phyloP scores from a whole-genome alignment of 805 yeast species.

The Starmerella gropengiesseri region DNA sequence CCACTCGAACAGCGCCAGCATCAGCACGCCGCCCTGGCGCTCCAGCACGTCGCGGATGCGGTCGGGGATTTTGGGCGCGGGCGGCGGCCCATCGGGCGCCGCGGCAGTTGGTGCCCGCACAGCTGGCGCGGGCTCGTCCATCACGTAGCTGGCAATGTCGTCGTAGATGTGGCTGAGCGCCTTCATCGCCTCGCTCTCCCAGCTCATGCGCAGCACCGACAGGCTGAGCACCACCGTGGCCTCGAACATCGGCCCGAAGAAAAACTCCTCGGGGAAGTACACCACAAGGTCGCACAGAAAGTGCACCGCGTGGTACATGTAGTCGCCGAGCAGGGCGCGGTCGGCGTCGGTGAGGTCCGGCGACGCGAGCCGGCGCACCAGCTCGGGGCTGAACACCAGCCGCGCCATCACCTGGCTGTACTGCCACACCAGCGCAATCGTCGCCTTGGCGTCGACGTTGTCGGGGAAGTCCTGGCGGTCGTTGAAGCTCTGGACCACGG shows the following conservation, averaged over 20 bases:
- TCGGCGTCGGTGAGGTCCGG: conserved; percentile 17
- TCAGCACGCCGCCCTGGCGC: conserved; percentile 50
- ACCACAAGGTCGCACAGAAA: conserved; percentile 19
- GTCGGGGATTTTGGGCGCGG: conserved; percentile 36
- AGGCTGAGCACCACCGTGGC: conserved; percentile 34
- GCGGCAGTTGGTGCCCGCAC: not conserved
- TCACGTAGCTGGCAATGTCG: conserved; percentile 39
- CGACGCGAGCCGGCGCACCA: conserved; percentile 4
- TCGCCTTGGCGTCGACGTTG: conserved; percentile 24
- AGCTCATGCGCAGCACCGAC: conserved; percentile 24
- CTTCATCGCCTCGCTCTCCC: conserved; percentile 60
- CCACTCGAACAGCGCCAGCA: conserved; percentile 52
- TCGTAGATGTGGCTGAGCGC: conserved; percentile 65
- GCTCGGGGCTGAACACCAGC: conserved; percentile 42
- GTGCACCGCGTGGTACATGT: conserved; percentile 20
- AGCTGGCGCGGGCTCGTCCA: not conserved
- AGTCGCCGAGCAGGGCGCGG: conserved; percentile 7
- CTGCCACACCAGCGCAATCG: conserved; percentile 73
- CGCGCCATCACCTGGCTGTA: conserved; percentile 73
- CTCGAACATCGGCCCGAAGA: conserved; percentile 11
- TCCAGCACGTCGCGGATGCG: conserved; percentile 33
- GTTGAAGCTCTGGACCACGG: conserved; percentile 17
- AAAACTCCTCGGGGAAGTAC: conserved; percentile 16
- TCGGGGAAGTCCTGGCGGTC: conserved; percentile 9
- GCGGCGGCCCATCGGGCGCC: too few species aligned